Evolutionary conservation across 306 rosid species (phyloP).

Genomic region (Sindora glabra): DNA sequence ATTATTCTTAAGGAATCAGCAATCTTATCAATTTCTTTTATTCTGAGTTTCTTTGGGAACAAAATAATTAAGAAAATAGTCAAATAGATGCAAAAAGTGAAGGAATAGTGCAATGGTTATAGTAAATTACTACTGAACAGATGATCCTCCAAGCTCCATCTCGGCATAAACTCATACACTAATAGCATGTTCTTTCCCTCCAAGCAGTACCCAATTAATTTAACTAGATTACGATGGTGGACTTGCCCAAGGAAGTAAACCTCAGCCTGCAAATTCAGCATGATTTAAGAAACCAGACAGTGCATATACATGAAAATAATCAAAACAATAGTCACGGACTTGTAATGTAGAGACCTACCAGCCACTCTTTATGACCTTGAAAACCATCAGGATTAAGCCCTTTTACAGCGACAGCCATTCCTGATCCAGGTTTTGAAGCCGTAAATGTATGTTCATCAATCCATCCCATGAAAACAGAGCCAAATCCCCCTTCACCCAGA

Average conservation of each 20-base stretch:
- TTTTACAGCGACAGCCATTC: conserved; percentile 88
- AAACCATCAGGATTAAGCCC: conserved; percentile 84
- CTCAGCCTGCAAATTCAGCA: conserved; percentile 75
- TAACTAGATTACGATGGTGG: conserved; percentile 82
- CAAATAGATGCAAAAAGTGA: too few relatives aligned
- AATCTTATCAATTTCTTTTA: too few relatives aligned
- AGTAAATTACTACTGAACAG: conserved; percentile 73
- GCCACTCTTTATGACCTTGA: conserved; percentile 96
- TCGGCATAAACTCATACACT: conserved; percentile 94
- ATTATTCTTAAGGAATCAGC: too few relatives aligned
- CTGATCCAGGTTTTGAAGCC: conserved; percentile 76
- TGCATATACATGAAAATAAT: background rate
- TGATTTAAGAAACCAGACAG: too few relatives aligned
- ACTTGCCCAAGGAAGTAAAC: conserved; percentile 88
- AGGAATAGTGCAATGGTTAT: too few relatives aligned
- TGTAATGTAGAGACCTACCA: conserved; percentile 46
- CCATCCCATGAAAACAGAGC: conserved; percentile 92
- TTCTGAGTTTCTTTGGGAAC: too few relatives aligned
- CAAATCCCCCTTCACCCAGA: conserved; percentile 96
- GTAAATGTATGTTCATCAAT: conserved; percentile 49
- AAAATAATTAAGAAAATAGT: too few relatives aligned
- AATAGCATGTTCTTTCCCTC: conserved; percentile 82
- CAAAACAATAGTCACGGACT: background rate
- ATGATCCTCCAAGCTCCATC: conserved; percentile 94
- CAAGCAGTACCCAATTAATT: conserved; percentile 83